Evolutionary conservation across 495 filamentous ascomycete species (phyloP), one percentile per base, ranked within the genome.

Genomic region (Letharia lupina): DNA sequence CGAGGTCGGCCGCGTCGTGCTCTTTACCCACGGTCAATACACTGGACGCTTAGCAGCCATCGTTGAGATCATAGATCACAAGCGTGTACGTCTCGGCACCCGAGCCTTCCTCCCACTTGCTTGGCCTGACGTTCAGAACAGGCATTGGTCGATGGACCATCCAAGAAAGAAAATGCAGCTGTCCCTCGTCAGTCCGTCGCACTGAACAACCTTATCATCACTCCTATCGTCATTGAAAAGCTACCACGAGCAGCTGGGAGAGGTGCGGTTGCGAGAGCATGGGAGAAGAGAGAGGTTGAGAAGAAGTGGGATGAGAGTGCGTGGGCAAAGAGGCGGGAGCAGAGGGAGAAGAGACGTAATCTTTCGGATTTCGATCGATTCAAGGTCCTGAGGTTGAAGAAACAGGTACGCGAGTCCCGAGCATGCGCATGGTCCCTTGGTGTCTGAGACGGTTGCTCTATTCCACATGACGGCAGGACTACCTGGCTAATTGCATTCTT

Each of bases 21-120:
- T 96, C 75, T 85, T 96, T 81, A 85, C 86, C 73, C 76, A 82
- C 73, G 88, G 87, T 70, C 89, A 86, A 69, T 90, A 86, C 83
- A 82, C 77, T 69, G 93, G 92, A 80, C 89, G 88, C 79, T 86
- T 98, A 69, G 95, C 91, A 69, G 81, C 85, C 74, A 94, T 99
- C 77, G 91, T 97, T 79, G 92, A 98, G 87, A 96, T 99, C 79
- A 93, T 98, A 80, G 95, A 98, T 81, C 94, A 99, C 89, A 96
- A 96, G 86, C 91, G 94, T 79, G 94, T 98, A 96, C 76, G 93
- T 89, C 68, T n/a, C 58, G 59, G 16, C 15, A 62, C 18, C 33
- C 57, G 23, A 56, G 41, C 16, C 12, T 33, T 15, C 37, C 31
- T 35, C 33, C 23, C 28, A 47, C 23, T 44, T 1, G 59, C 40